Evolutionary conservation across 2,329 filamentous ascomycete genomes (phyloP).

Genomic region (Claviceps monticola): DNA sequence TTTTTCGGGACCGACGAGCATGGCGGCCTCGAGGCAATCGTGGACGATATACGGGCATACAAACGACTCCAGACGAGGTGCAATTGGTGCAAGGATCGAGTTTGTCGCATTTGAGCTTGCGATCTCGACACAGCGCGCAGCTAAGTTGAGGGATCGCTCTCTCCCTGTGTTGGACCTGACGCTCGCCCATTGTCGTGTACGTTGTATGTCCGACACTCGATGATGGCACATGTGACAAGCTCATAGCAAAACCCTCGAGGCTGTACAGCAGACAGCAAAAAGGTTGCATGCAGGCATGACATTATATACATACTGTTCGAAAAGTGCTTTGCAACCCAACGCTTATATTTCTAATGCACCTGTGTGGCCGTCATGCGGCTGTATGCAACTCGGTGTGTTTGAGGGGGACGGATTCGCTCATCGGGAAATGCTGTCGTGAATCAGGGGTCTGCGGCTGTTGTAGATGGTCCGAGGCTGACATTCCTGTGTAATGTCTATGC

Average conservation of each 20-base stretch:
- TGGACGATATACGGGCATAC: slow-evolving; percentile 8
- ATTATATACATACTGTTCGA: neutral
- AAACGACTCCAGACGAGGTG: slow-evolving; percentile 5
- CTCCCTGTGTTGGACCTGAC: slow-evolving; percentile 1
- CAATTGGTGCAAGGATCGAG: slow-evolving; percentile 11
- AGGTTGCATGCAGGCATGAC: neutral
- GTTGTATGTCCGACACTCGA: neutral
- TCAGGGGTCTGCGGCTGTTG: neutral
- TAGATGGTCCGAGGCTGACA: slow-evolving; percentile 1
- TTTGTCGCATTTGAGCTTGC: slow-evolving; percentile 13
- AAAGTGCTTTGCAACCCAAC: neutral
- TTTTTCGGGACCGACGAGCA: slow-evolving; percentile 5
- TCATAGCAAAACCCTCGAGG: neutral
- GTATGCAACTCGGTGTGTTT: neutral
- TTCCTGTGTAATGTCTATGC: neutral
- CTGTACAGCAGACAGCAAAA: neutral
- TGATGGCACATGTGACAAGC: neutral
- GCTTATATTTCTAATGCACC: neutral
- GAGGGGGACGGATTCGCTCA: neutral
- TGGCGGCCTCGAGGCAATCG: slow-evolving; percentile 9
- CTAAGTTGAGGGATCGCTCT: slow-evolving; percentile 7
- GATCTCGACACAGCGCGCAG: slow-evolving; percentile 9
- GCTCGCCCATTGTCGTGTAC: slow-evolving; percentile 1
- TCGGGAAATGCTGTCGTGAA: neutral
- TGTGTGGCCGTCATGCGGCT: neutral